Evolutionary conservation across 441 rosid genomes (phyloP).

Genomic region (Rhodomyrtus psidioides): DNA sequence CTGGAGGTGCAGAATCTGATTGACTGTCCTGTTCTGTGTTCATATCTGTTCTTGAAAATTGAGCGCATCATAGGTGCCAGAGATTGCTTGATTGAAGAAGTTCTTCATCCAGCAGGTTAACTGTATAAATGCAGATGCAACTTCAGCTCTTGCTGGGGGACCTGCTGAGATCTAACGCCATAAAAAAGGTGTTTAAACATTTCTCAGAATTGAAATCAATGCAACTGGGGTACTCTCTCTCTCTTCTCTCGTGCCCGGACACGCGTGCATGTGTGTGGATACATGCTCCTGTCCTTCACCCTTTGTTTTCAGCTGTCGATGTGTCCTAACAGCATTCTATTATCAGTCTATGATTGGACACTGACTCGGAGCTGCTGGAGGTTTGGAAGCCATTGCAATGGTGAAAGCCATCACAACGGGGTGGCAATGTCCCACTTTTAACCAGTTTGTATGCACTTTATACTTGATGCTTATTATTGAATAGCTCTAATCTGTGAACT

Average conservation of each 20-base stretch:
- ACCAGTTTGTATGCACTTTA: slow-evolving; percentile 62
- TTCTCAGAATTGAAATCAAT: slow-evolving; percentile 76
- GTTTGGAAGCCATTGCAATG: slow-evolving; percentile 82
- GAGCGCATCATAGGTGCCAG: neutral
- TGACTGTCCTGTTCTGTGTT: neutral
- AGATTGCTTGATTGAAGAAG: neutral
- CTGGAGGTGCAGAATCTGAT: neutral
- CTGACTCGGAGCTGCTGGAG: slow-evolving; percentile 97
- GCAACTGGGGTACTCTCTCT: slow-evolving; percentile 65
- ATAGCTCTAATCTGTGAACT: neutral
- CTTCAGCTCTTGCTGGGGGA: slow-evolving; percentile 95
- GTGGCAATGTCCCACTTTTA: slow-evolving; percentile 83
- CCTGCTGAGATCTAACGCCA: slow-evolving; percentile 88
- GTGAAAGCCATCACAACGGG: slow-evolving; percentile 84
- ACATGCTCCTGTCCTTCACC: neutral
- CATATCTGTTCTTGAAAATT: neutral
- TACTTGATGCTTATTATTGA: neutral
- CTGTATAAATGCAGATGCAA: slow-evolving; percentile 92
- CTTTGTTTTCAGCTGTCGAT: neutral
- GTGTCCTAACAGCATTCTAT: neutral
- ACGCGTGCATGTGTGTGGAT: neutral
- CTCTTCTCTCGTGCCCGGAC: neutral
- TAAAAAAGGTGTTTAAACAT: slow-evolving; percentile 77
- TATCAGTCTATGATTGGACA: slow-evolving; percentile 94
- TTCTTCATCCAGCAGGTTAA: slow-evolving; percentile 44